A percentile compares a stretch with the other conserved stretches of the same genome.
Evolutionary conservation across 306 rosid genomes (phyloP).

Genomic region (Argentina anserina): DNA sequence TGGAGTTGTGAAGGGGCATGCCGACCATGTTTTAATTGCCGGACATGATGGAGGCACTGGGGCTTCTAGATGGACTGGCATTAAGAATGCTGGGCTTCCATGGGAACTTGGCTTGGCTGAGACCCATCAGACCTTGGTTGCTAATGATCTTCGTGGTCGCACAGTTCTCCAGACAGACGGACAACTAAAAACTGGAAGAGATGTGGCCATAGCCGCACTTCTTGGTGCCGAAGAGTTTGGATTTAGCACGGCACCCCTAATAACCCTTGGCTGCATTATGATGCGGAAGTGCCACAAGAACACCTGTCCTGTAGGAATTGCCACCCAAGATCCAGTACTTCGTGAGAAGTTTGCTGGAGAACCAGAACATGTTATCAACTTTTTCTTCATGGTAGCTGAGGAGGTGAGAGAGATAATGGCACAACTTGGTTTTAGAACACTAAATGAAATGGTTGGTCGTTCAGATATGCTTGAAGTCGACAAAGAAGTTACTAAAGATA

Average conservation of each 20-base stretch:
- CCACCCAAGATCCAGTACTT: slow-evolving; percentile 99
- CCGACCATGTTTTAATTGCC: slow-evolving; percentile 91
- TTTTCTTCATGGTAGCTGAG: slow-evolving; percentile 95
- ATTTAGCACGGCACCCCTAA: slow-evolving; percentile 98
- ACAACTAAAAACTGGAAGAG: slow-evolving; percentile 98
- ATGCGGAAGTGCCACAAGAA: slow-evolving; percentile 99
- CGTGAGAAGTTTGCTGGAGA: slow-evolving; percentile 98
- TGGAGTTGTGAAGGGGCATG: slow-evolving; percentile 99
- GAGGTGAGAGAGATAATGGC: slow-evolving; percentile 97
- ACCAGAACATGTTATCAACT: slow-evolving; percentile 96
- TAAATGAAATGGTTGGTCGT: slow-evolving; percentile 94
- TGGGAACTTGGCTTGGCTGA: slow-evolving; percentile 99
- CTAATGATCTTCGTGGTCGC: slow-evolving; percentile 96
- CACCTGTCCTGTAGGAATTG: slow-evolving; percentile 97
- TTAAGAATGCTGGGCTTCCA: slow-evolving; percentile 98
- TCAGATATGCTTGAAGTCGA: slow-evolving; percentile 95
- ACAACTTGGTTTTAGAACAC: slow-evolving; percentile 69
- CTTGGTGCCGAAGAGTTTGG: slow-evolving; percentile 99
- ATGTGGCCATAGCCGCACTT: slow-evolving; percentile 94
- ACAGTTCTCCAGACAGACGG: slow-evolving; percentile 96
- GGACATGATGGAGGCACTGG: slow-evolving; percentile 99
- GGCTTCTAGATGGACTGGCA: slow-evolving; percentile 99
- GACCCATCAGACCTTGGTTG: slow-evolving; percentile 97
- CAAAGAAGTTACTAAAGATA: slow-evolving; percentile 67
- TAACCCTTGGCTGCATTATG: slow-evolving; percentile 98